Evolutionary conservation across 148 eudicot genomes (phyloP), one percentile per base, ranked within the genome.

Genomic region (Talinum fruticosum): DNA sequence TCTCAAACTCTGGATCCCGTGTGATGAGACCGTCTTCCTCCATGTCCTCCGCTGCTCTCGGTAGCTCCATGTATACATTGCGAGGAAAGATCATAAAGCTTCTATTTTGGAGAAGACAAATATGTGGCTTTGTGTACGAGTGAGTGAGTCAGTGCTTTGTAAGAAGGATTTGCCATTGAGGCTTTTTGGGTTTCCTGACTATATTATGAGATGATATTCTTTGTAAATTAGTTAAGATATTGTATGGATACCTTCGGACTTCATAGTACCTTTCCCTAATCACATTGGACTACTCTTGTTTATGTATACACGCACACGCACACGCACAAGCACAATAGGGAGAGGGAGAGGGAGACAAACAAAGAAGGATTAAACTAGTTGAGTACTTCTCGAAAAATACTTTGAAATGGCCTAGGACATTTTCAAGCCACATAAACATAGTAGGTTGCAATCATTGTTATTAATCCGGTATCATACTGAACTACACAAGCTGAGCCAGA

Each of bases 1-100:
- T 54, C 88, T 90, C 8, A 87, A 85, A 74, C 90, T 94, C 33
- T 85, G 90, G 77, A 89, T 94, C 72, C 97, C 98, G 8, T 94
- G 98, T 41, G 85, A 92, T 33, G 96, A 92, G 80, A 80, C 44
- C 64, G 73, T 89, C 74, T 94, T 94, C 86, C 87, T 89, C 59
- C 85, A 83, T 29, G 90, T 92, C 29, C 73, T 92, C 34, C 86
- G 86, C 7, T 88, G 98, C 61, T 89, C 89, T 18, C 72, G 82
- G 59, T 88, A 83, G n/a, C 34, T 62, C 66, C 1, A 23, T 23
- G 66, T 28, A n/a, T n/a, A n/a, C n/a, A n/a, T n/a, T 2, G 2
- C 30, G 13, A 2, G 34, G 64, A 23, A 23, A 29, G 64, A 59
- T 59, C 28, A 62, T 28, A 5, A 62, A 26, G 18, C 29, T 62